Base-by-base conservation (phyloP, 306 rosid genomes). In the Sicyos baderoa region DNA sequence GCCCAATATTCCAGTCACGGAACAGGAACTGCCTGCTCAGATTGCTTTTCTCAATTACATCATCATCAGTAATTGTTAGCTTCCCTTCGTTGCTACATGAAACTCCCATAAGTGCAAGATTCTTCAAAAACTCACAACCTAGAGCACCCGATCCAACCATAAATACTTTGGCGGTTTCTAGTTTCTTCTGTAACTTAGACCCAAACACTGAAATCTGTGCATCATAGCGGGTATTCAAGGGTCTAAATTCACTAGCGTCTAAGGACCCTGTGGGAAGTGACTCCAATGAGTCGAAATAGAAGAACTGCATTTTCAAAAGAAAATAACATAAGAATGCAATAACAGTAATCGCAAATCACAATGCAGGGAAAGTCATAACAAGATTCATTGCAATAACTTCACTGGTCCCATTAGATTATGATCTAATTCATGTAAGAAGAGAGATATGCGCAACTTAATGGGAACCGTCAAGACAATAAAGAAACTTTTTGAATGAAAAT, bases 141-240 rank as follows among this genome's bases (percentile, higher is more conserved):
- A 93, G 76, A 10, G 98, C 98, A 75, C 98, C 98, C 78, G 98
- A 78, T 75, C 98, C 98, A 68, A 93, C 98, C 76, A 93, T 82
- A 68, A 93, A 93, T 65, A 85, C 84, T 73, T 72, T 53, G 54
- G 97, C 89, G 66, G 82, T 96, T 77, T 93, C 98, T 71, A 93
- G 76, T 73, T 89, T 93, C 85, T 85, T 86, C 87, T 93, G 98
- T 21, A 93, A 81, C 77, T 82, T 88, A 22, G 81, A 87, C 57
- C 98, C 98, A 81, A 93, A 89, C 71, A 93, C 98, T 35, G 98
- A 93, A 82, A 93, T 93, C 77, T 93, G 98, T 53, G 98, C 97
- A 74, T 93, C 98, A 71, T 93, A 93, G 21, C 97, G 97, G 75
- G 94, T 78, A 78, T 88, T 85, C 68, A 85, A 68, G 53, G 98